phyloP scores from a whole-genome alignment of 768 basidiomycete species.

The Suillus brevipes region DNA sequence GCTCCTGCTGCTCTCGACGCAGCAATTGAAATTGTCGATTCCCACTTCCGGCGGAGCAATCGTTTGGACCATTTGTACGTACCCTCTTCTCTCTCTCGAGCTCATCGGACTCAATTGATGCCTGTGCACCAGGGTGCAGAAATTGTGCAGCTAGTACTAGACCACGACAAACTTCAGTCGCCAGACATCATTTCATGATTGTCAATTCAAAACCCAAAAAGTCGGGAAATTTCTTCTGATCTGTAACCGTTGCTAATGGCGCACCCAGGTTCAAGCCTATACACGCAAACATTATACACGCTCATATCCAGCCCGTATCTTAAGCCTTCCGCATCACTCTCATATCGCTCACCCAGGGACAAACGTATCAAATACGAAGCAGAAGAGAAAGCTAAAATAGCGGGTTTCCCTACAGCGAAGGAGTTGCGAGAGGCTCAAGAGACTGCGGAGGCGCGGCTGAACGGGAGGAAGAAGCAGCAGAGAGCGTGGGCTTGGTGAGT shows the following conservation, averaged over 20 bases:
- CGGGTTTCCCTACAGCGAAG: conserved; percentile 78
- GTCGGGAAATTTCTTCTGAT: conserved; percentile 38
- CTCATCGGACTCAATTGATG: background rate
- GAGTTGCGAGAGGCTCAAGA: conserved; percentile 74
- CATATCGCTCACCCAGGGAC: conserved; percentile 79
- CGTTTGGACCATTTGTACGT: conserved; percentile 72
- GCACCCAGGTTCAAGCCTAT: conserved; percentile 39
- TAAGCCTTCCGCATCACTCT: conserved; percentile 74
- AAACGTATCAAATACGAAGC: conserved; percentile 78
- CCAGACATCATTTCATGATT: conserved; percentile 64
- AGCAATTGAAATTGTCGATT: too few relatives aligned
- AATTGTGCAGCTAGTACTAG: conserved; percentile 72
- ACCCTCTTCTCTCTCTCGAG: background rate
- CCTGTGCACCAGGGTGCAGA: conserved; percentile 59
- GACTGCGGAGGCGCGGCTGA: conserved; percentile 59
- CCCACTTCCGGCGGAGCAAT: conserved; percentile 46
- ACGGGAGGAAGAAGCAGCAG: conserved; percentile 72
- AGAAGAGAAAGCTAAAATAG: conserved; percentile 73
- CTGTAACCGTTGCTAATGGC: conserved; percentile 20
- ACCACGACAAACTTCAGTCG: conserved; percentile 83
- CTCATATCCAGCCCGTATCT: conserved; percentile 73
- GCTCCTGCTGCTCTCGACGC: too few relatives aligned
- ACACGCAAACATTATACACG: conserved; percentile 63
- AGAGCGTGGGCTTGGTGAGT: conserved; percentile 71
- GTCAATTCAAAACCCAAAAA: conserved; percentile 54